Evolutionary conservation across 179 eudicot species (phyloP).

Genomic region (Nepenthes alata): DNA sequence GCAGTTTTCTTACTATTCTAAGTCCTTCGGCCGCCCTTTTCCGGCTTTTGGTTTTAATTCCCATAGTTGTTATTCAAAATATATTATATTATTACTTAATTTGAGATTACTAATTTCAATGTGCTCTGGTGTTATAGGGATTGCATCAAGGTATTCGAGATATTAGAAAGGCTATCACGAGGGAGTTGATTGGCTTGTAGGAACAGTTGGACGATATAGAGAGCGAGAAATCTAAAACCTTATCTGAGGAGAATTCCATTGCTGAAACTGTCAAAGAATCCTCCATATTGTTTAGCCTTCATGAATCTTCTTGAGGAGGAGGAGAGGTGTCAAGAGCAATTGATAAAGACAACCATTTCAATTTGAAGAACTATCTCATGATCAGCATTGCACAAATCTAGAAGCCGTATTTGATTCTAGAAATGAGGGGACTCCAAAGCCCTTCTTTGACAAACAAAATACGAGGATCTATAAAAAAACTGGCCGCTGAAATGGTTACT

Average conservation of each 20-base stretch:
- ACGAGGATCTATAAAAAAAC: no score
- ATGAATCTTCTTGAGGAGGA: conserved; percentile 1
- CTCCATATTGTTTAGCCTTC: neutral
- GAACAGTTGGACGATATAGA: conserved; percentile 47
- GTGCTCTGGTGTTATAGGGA: conserved; percentile 26
- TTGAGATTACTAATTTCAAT: neutral
- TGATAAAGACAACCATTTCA: neutral
- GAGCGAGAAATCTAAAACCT: conserved; percentile 7
- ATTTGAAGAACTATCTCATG: neutral
- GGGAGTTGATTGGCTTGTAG: conserved; percentile 48
- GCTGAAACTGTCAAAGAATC: conserved; percentile 1
- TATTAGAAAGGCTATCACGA: conserved; percentile 49
- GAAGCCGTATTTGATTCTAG: neutral
- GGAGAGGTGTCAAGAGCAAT: neutral
- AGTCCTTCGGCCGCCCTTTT: no score
- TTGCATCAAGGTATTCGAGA: conserved; percentile 53
- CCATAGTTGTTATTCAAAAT: neutral
- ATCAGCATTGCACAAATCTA: neutral
- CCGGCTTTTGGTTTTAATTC: neutral
- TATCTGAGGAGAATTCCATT: conserved; percentile 2
- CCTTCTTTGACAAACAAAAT: no score
- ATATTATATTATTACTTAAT: no score
- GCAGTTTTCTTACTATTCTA: no score
- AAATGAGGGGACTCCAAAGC: neutral
- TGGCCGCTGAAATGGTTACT: no score